Percentiles rank a stretch among this genome's conserved stretches.
phyloP scores from a whole-genome alignment of 768 basidiomycete species.

The Suillus tomentosus region DNA sequence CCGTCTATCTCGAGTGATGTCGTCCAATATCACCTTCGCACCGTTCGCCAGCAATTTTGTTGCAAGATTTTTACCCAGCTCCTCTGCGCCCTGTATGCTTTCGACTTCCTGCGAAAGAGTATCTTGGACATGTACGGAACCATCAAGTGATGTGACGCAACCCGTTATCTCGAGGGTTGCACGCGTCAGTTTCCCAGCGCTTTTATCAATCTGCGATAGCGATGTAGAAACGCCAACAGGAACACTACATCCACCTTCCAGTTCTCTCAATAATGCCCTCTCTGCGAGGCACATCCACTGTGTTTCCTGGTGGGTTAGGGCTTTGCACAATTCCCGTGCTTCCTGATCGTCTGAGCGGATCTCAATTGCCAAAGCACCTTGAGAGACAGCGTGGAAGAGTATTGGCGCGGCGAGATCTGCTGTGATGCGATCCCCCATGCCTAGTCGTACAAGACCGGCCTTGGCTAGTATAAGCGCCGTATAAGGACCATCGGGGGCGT shows the following conservation, averaged over 20 bases:
- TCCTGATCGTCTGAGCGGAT: conserved; percentile 67
- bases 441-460: conserved; percentile 85
- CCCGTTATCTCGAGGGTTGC: conserved; percentile 63
- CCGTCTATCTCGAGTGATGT: conserved; percentile 72
- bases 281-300: conserved; percentile 81
- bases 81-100: conserved; percentile 62
- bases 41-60: conserved; percentile 64
- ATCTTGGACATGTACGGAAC: conserved; percentile 69
- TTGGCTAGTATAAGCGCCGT: conserved; percentile 91
- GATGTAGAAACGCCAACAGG: conserved; percentile 82
- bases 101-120: conserved; percentile 54
- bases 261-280: conserved; percentile 80
- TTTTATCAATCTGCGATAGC: conserved; percentile 37
- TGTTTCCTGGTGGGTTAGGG: conserved; percentile 75
- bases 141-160: conserved; percentile 84
- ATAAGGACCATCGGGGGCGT: conserved; percentile 77
- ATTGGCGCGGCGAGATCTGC: conserved; percentile 71
- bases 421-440: conserved; percentile 74
- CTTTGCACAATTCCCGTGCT: conserved; percentile 62
- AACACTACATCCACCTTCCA: conserved; percentile 97
- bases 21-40: conserved; percentile 78
- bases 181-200: conserved; percentile 26
- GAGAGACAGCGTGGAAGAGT: conserved; percentile 88
- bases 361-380: conserved; percentile 91
- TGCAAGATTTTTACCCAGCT: conserved; percentile 68